Evolutionary conservation across 179 eudicot genomes (phyloP).

Genomic region (Amaranthus tricolor): DNA sequence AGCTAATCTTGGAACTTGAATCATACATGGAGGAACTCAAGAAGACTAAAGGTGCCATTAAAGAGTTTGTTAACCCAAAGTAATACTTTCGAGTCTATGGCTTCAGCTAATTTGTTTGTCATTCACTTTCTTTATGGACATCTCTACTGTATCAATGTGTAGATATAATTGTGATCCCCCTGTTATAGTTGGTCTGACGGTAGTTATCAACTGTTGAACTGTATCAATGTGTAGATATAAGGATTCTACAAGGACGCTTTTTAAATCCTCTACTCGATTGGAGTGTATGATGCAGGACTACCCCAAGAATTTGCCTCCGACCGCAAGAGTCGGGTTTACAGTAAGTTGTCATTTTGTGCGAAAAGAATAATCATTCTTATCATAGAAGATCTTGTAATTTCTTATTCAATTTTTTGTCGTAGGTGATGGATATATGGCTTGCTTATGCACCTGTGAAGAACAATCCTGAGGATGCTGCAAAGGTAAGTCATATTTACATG

Average conservation of each 20-base stretch:
- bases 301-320: constrained; percentile 92
- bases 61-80: constrained; percentile 99
- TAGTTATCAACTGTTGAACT: neutral
- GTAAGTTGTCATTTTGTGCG: constrained; percentile 41
- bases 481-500: constrained; percentile 41
- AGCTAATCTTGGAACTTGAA: constrained; percentile 88
- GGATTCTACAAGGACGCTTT: constrained; percentile 79
- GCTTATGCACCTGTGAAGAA: constrained; percentile 99
- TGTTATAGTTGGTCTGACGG: constrained; percentile 1
- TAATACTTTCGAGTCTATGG: constrained; percentile 29
- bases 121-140: neutral
- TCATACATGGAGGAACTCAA: constrained; percentile 83
- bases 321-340: constrained; percentile 96
- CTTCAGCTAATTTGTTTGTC: neutral
- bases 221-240: constrained; percentile 55
- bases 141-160: too few species aligned
- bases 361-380: neutral
- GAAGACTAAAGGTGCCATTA: constrained; percentile 85
- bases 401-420: constrained; percentile 8
- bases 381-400: neutral
- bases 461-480: constrained; percentile 98
- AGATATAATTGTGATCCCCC: too few species aligned
- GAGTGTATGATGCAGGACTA: constrained; percentile 99
- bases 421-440: constrained; percentile 97
- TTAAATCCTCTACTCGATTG: constrained; percentile 93